Evolutionary conservation across 169 alveolate genomes (phyloP), one percentile per base, ranked within the genome.

Genomic region (Theileria parva): DNA sequence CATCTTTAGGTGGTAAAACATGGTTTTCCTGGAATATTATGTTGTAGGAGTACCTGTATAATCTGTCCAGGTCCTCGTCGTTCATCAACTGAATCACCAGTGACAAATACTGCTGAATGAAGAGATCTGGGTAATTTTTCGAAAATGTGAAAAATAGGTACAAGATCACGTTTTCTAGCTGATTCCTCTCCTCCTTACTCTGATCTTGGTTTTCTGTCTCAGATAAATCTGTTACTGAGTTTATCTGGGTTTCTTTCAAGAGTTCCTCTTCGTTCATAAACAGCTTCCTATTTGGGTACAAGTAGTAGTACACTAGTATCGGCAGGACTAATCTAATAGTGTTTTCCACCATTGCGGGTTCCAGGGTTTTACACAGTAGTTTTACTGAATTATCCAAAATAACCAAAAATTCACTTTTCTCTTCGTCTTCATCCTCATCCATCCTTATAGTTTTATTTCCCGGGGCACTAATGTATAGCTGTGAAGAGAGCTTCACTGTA

Each of bases 81-180:
- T 27, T 63, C 0, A 23, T 15, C 51, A 63, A 17, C 25, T 7
- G 32, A 17, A 63, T 39, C 39, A 63, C 25, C 7, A 63, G 39
- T 21, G 71, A 63, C 39, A 63, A 21, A 39, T 63, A 63, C 71
- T 63, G 71, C 50, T 63, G 71, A 17, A 63, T 17, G 71, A 63
- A 63, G 15, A 27, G 71, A 13, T 63, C 71, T 23, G 71, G 48
- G 71, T 5, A 63, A 5, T n/a, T 15, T 39, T 30, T 63, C 21
- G 71, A 63, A 21, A 63, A 63, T 21, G 71, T 13, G 48, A 19
- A 27, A 15, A 63, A 9, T 21, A 63, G 1, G 48, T 27, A 63
- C 71, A 63, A 21, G 6, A 21, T 21, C 71, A 63, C 9, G 11
- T 19, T n/a, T 19, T 63, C 71, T 39, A n/a, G 5, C 21, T 63